Base-by-base conservation (phyloP, 1,139 yeast genomes). In the Chernovozyma sophiae-reginae region DNA sequence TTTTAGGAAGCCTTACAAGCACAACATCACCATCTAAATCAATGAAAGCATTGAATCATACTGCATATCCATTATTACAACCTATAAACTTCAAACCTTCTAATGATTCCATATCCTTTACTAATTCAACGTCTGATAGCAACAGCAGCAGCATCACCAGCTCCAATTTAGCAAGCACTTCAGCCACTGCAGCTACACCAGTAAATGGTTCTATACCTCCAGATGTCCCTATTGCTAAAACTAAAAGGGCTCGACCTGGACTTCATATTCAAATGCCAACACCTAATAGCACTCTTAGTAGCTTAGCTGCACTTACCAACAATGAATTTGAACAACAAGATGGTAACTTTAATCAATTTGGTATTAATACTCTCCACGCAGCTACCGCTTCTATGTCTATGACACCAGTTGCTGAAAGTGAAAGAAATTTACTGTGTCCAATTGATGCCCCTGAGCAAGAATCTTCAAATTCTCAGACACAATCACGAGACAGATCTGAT, bases 371-470 rank as follows among this genome's bases (percentile, higher is more conserved):
- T 2, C 61, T 75, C 11, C 74, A 68, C 33, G 67, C 77, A 2
- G 64, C 71, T 4, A 64, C 65, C 33, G 53, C 71, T 17, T 77
- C 83, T 12, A 62, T 81, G 48, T 73, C 86, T 0, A 83, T 83
- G 94, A 83, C 94, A 0, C 94, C 92, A 1, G 79, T 83, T 2
- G 72, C 85, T 1, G 94, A 83, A 48, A 79, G 71, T 47, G 76
- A 60, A 7, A 26, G 11, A 6, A 26, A 26, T 15, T 14, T 28
- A 6, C 31, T 15, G 19, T 16, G 7, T 16, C 5, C 19, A 5
- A 20, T 6, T n/a, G 31, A 28, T 11, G 7, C 19, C 11, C 18
- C 6, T 16, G 31, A 28, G 7, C 7, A 18, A 12, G 31, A 28
- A 32, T 6, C 33, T 11, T 12, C 33, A 13, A 10, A n/a, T 7